Conservation (phyloP, 2,329 filamentous ascomycete species). For the Zymoseptoria crescenta region DNA sequence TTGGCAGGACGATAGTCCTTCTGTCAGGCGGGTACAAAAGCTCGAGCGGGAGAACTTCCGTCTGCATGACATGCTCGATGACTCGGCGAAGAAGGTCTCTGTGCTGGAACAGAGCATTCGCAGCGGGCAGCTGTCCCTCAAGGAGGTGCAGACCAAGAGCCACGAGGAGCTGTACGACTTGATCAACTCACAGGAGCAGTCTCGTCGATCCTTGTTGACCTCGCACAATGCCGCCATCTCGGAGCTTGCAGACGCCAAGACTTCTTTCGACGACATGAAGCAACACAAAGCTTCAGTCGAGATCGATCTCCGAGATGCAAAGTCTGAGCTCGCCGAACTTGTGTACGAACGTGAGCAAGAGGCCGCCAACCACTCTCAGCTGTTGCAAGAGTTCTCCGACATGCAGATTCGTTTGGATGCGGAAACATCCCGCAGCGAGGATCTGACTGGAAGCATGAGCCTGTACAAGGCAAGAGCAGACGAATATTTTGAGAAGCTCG, state of each 20-base stretch:
- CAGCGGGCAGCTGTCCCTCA: slow-evolving; percentile 77
- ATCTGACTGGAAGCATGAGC: slow-evolving; percentile 74
- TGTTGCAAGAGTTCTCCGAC: slow-evolving; percentile 87
- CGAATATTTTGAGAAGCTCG: slow-evolving; percentile 94
- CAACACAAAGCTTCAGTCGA: slow-evolving; percentile 72
- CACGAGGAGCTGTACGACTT: slow-evolving; percentile 91
- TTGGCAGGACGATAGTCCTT: slow-evolving; percentile 68
- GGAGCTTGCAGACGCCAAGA: slow-evolving; percentile 79
- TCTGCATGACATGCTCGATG: slow-evolving; percentile 88
- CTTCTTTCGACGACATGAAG: slow-evolving; percentile 77
- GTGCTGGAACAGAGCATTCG: slow-evolving; percentile 78
- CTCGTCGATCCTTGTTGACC: slow-evolving; percentile 70
- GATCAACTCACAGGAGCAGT: slow-evolving; percentile 87
- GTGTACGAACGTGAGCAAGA: slow-evolving; percentile 75
- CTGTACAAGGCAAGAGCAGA: slow-evolving; percentile 89
- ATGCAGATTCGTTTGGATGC: slow-evolving; percentile 87
- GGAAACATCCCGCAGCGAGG: slow-evolving; percentile 74
- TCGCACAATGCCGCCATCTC: slow-evolving; percentile 78
- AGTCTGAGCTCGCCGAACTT: slow-evolving; percentile 77
- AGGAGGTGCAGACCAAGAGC: slow-evolving; percentile 85
- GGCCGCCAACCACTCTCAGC: slow-evolving; percentile 73
- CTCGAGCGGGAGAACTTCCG: slow-evolving; percentile 86
- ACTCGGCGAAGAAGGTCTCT: slow-evolving; percentile 87
- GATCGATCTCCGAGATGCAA: slow-evolving; percentile 76
- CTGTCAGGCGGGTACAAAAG: slow-evolving; percentile 74